Evolutionary conservation across 306 rosid species (phyloP), one percentile per base, ranked within the genome.

Genomic region (Phaseolus lunatus): DNA sequence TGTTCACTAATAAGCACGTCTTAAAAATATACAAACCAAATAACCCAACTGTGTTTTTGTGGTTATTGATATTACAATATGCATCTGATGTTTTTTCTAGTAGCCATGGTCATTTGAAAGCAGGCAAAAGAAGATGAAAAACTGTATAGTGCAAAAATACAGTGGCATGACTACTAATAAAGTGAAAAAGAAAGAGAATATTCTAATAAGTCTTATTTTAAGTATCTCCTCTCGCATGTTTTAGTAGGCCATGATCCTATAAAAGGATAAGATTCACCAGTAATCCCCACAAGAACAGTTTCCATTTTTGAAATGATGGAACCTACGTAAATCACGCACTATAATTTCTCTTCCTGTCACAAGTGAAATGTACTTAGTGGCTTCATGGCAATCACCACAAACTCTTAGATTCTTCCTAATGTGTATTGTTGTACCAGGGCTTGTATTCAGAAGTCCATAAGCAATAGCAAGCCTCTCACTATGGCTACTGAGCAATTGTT

Each of bases 381-480:
- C 96, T 1, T 85, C 87, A 48, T 93, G 97, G 59, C 96, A 92
- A 82, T 92, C 96, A 4, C 87, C 97, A 64, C 96, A 92, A 20
- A 90, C 93, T 80, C 96, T 86, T 10, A 88, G 84, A 76, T 93
- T 93, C 88, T 91, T 93, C 71, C 98, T 77, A 10, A 91, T 33
- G 73, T 91, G 97, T 77, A 91, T 82, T 35, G 98, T 86, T 57
- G 89, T 76, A 4, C 91, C 91, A 0, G 86, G 90, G 15, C 67
- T 83, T 8, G 98, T 89, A 57, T 93, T 93, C 59, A 93, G 47
- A 57, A 93, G 92, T 68, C 97, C 96, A 54, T 91, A 91, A 18
- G 92, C 90, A 57, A 91, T 91, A 48, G 97, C 98, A 49, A 93
- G 89, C 89, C 90, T 89, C 86, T 93, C 98, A 70, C 98, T 91